A percentile compares a stretch with the other conserved stretches of the same genome.
Evolutionary conservation across 345 rosid genomes (phyloP).

Genomic region (Salix purpurea): DNA sequence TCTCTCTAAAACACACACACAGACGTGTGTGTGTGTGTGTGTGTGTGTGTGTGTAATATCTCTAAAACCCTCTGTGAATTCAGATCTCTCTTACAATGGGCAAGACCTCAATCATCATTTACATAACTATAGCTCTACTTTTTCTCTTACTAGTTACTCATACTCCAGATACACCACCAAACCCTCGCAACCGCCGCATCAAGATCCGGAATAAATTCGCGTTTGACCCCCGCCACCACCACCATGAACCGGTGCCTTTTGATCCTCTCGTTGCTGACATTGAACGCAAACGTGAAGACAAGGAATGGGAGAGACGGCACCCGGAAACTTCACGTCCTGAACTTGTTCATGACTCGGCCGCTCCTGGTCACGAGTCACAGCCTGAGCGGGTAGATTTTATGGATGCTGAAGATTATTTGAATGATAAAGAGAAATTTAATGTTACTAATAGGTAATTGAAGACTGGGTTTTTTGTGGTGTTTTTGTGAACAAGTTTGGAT

Average conservation of each 20-base stretch:
- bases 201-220: slow-evolving; percentile 33
- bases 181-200: slow-evolving; percentile 24
- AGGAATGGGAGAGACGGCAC: slow-evolving; percentile 75
- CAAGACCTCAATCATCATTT: slow-evolving; percentile 18
- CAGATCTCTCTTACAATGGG: slow-evolving; percentile 7
- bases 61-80: background rate
- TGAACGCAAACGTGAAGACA: slow-evolving; percentile 75
- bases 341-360: slow-evolving; percentile 17
- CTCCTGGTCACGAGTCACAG: slow-evolving; percentile 67
- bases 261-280: slow-evolving; percentile 75
- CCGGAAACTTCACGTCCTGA: slow-evolving; percentile 66
- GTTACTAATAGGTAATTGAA: slow-evolving; percentile 55
- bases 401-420: slow-evolving; percentile 91
- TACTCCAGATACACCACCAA: slow-evolving; percentile 12
- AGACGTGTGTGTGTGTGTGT: too few relatives aligned
- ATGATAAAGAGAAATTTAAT: slow-evolving; percentile 79
- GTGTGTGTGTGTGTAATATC: background rate
- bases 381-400: slow-evolving; percentile 96
- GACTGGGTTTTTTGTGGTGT: background rate
- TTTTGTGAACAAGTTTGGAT: background rate
- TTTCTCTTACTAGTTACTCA: slow-evolving; percentile 23
- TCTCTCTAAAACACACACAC: too few relatives aligned
- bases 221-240: slow-evolving; percentile 21
- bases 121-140: slow-evolving; percentile 19
- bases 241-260: slow-evolving; percentile 52